phyloP scores from a whole-genome alignment of 1,284 basidiomycete genomes.

The Pulchroboletus neoregius region DNA sequence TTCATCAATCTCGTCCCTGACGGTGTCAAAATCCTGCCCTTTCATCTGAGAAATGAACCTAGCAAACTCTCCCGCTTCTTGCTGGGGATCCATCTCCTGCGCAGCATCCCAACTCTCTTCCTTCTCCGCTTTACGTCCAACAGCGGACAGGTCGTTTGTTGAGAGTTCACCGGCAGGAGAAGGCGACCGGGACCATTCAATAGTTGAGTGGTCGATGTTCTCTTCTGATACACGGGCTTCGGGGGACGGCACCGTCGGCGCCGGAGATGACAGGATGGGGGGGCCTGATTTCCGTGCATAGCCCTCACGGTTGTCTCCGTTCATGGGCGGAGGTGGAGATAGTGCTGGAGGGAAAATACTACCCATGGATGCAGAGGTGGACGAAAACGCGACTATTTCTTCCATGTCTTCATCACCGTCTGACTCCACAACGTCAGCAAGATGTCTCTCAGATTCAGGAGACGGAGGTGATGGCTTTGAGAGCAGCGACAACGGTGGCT shows the following conservation, averaged over 20 bases:
- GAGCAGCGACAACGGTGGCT: conserved; percentile 2
- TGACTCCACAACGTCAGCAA: conserved; percentile 9
- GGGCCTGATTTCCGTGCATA: conserved; percentile 1
- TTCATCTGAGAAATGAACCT: conserved; percentile 88
- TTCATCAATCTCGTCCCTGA: conserved; percentile 85
- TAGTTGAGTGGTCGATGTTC: conserved; percentile 27
- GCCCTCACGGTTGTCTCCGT: conserved; percentile 14
- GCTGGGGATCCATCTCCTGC: conserved; percentile 75
- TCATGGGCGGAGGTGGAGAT: conserved; percentile 18
- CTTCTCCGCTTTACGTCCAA: conserved; percentile 12
- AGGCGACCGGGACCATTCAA: conserved; percentile 48
- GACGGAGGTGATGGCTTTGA: neutral
- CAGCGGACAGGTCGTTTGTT: neutral
- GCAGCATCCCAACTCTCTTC: conserved; percentile 63
- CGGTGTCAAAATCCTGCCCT: conserved; percentile 74
- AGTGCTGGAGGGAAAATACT: conserved; percentile 1
- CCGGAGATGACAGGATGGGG: conserved; percentile 13
- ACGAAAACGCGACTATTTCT: conserved; percentile 14
- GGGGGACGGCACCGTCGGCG: conserved; percentile 14
- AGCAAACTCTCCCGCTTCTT: conserved; percentile 89
- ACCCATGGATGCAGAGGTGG: conserved; percentile 1
- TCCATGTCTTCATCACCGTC: conserved; percentile 33
- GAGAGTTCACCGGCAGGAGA: conserved; percentile 21
- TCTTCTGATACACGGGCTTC: conserved; percentile 22
- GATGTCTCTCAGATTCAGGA: conserved; percentile 1